Evolutionary conservation across 1,139 yeast genomes (phyloP), one percentile per base, ranked within the genome.

Genomic region (Arxiozyma telluris): DNA sequence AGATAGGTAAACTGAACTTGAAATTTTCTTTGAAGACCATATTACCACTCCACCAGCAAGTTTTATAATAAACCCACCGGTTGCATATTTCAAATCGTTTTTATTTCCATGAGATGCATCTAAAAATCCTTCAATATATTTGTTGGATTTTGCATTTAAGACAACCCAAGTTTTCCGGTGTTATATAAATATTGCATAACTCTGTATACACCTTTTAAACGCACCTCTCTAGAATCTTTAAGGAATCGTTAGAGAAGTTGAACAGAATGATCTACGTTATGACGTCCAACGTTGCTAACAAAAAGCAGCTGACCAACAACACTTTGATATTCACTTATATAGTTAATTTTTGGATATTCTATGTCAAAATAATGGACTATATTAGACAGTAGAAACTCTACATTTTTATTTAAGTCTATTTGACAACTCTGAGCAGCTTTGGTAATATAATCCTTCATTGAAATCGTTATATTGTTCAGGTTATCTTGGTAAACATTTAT

Each of bases 21-120:
- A 38, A 22, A 61, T 62, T 44, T 52, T 54, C 54, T 55, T 58
- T 11, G 59, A 55, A 12, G 51, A 45, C 65, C 65, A 62, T 2
- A 58, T 53, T 7, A 59, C 49, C 1, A 58, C 52, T 17, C 56
- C 55, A 41, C 58, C 61, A 17, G 57, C 58, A n/a, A 54, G 42
- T n/a, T 38, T 42, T 2, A 55, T 42, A n/a, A 57, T 47, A 39
- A 54, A 59, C 5, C 64, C 64, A 21, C 54, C 50, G 4, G 61
- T 56, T 22, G 60, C 52, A 44, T 27, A 50, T 18, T 54, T 50
- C 7, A 45, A 38, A 41, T 50, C 55, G 17, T 25, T 18, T 41
- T 39, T 11, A 41, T 39, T 7, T 44, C 50, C 18, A 49, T 39
- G 7, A 49, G 38, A 22, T 27, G 21, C 12, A 12, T 17, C n/a